These are phyloP conservation scores for Chrysoporthe puriensis DNA, from an alignment of 2,329 filamentous ascomycete genomes.

Conservation along the genomic window DNA sequence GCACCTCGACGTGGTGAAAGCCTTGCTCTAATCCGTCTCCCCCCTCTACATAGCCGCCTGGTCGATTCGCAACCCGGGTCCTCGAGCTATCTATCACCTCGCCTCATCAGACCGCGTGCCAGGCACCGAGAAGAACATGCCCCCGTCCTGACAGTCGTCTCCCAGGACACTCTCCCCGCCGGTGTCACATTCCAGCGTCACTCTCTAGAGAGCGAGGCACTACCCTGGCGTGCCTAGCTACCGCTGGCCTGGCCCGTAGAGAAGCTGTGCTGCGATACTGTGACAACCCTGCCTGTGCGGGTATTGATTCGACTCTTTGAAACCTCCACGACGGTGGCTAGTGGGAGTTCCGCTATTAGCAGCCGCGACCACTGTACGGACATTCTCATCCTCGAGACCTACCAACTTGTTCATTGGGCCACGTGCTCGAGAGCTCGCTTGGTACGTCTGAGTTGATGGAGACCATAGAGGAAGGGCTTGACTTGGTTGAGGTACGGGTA, in stretches of 20 bases:
- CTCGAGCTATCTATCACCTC: too few species aligned
- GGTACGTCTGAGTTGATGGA: constrained; percentile 19
- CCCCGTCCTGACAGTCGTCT: too few species aligned
- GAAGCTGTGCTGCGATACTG: constrained; percentile 16
- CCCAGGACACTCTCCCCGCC: neutral
- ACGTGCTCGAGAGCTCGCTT: neutral
- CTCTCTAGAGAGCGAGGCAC: neutral
- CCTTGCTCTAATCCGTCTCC: neutral
- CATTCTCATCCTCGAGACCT: constrained; percentile 4
- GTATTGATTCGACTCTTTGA: constrained; percentile 18
- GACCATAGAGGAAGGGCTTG: constrained; percentile 10
- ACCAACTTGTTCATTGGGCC: neutral
- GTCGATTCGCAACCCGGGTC: neutral
- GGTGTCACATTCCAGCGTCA: neutral
- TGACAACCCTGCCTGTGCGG: constrained; percentile 24
- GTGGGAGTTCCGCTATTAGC: neutral
- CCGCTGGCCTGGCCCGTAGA: neutral
- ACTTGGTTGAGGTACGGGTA: constrained; percentile 14
- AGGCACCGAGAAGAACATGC: too few species aligned
- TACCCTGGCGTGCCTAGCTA: neutral
- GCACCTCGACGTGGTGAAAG: neutral
- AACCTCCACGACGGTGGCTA: constrained; percentile 9
- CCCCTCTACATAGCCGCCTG: neutral
- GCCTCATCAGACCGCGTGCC: too few species aligned
- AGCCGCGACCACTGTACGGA: neutral